Conservation (phyloP, 805 yeast species). For the Zygosaccharomyces bailii region DNA sequence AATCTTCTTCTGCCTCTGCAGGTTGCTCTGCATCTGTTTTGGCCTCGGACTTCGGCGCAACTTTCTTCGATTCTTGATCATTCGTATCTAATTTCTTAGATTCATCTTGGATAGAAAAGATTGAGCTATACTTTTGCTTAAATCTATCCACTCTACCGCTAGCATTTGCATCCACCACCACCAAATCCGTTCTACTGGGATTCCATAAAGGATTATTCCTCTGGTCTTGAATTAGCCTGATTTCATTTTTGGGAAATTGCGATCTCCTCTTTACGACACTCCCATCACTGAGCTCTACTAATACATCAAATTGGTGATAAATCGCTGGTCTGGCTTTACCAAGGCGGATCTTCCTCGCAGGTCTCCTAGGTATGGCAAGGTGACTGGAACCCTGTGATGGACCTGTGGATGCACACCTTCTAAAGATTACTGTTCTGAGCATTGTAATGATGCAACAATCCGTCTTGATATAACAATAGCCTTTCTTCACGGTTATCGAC, state of each 20-base stretch:
- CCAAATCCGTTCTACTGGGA: slow-evolving; percentile 73
- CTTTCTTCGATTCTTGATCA: slow-evolving; percentile 11
- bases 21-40: slow-evolving; percentile 9
- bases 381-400: slow-evolving; percentile 26
- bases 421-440: slow-evolving; percentile 11
- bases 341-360: slow-evolving; percentile 60
- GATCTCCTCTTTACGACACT: slow-evolving; percentile 80
- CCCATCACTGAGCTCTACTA: slow-evolving; percentile 92
- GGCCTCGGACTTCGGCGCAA: slow-evolving; percentile 2
- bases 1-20: slow-evolving; percentile 16
- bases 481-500: too few species aligned
- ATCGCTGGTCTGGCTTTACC: slow-evolving; percentile 95
- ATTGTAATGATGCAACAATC: neutral
- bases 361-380: slow-evolving; percentile 45
- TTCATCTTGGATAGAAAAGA: slow-evolving; percentile 42
- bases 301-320: slow-evolving; percentile 82
- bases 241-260: slow-evolving; percentile 83
- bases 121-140: slow-evolving; percentile 57
- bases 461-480: too few species aligned
- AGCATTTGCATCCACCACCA: slow-evolving; percentile 73
- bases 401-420: slow-evolving; percentile 25
- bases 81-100: slow-evolving; percentile 7
- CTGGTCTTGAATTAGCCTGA: slow-evolving; percentile 83
- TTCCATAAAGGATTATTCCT: slow-evolving; percentile 88
- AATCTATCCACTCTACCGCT: slow-evolving; percentile 77